Evolutionary conservation across 140 eudicot species (phyloP).

Genomic region (Senecio squalidus): DNA sequence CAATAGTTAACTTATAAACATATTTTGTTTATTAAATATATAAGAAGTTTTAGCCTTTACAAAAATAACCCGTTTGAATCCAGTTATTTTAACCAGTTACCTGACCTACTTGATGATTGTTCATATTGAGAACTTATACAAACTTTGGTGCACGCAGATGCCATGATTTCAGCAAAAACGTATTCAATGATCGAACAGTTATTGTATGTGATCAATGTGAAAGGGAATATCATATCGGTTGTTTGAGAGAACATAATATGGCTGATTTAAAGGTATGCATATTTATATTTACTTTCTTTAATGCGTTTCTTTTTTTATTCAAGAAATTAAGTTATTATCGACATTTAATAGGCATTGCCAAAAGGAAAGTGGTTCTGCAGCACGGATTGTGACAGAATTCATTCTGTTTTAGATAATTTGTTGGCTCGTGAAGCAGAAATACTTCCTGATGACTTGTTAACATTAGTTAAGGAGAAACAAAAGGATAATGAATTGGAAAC

Average conservation of each 20-base stretch:
- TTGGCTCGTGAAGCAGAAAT: conserved; percentile 55
- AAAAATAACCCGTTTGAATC: too few relatives aligned
- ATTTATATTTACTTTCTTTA: neutral
- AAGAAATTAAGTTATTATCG: neutral
- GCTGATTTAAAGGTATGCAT: conserved; percentile 89
- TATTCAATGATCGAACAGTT: conserved; percentile 86
- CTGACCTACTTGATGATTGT: neutral
- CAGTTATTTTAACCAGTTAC: too few relatives aligned
- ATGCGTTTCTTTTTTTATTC: neutral
- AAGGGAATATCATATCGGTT: conserved; percentile 92
- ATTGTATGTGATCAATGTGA: conserved; percentile 96
- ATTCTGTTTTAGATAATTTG: conserved; percentile 51
- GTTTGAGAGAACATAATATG: conserved; percentile 69
- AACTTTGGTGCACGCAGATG: conserved; percentile 42
- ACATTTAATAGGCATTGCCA: conserved; percentile 65
- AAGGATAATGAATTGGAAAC: conserved; percentile 21
- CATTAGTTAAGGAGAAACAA: conserved; percentile 46
- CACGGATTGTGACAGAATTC: conserved; percentile 54
- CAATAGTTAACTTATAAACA: too few relatives aligned
- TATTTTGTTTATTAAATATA: too few relatives aligned
- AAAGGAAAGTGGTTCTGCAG: conserved; percentile 89
- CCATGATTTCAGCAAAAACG: conserved; percentile 68
- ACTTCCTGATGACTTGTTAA: conserved; percentile 51
- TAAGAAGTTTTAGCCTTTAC: too few relatives aligned
- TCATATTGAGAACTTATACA: neutral